These are phyloP conservation scores for Spatholobus suberectus DNA, from an alignment of 306 rosid genomes.

Conservation along the genomic window DNA sequence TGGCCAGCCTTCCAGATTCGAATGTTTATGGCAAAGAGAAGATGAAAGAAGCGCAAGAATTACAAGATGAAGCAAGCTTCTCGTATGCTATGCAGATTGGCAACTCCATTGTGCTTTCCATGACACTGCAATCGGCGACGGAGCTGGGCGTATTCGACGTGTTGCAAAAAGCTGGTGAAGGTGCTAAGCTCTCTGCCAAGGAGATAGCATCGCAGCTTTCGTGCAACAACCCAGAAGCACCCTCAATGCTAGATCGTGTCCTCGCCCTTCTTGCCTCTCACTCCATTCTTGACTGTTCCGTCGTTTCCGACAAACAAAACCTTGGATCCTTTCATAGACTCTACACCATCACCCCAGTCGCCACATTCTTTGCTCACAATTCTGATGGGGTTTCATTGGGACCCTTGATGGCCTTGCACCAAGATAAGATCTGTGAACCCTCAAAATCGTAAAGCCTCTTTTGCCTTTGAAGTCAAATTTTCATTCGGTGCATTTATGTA, in stretches of 20 bases:
- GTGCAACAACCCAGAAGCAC: conserved; percentile 48
- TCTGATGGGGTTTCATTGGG: conserved; percentile 57
- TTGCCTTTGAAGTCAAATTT: too few relatives aligned
- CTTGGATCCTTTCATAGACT: conserved; percentile 30
- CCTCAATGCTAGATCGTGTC: conserved; percentile 62
- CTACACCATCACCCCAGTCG: conserved; percentile 49
- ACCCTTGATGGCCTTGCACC: conserved; percentile 32
- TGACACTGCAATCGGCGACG: conserved; percentile 52
- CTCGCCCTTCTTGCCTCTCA: conserved; percentile 57
- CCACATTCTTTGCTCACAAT: conserved; percentile 40
- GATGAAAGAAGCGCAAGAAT: not conserved
- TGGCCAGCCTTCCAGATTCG: not conserved
- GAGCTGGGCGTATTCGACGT: conserved; percentile 60
- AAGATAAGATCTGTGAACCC: too few relatives aligned
- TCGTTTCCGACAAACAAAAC: not conserved
- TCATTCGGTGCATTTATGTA: too few relatives aligned
- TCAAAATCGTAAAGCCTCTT: too few relatives aligned
- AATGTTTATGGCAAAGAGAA: not conserved
- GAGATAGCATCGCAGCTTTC: conserved; percentile 53
- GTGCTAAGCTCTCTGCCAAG: conserved; percentile 39
- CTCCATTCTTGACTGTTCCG: conserved; percentile 47
- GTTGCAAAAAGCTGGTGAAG: conserved; percentile 50
- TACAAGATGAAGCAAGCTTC: conserved; percentile 49
- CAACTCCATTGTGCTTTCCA: conserved; percentile 21
- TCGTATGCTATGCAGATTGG: conserved; percentile 47